These are phyloP conservation scores for Zancudomyces culisetae DNA, from an alignment of 371 early-diverging fungal species.

Conservation along the genomic window DNA sequence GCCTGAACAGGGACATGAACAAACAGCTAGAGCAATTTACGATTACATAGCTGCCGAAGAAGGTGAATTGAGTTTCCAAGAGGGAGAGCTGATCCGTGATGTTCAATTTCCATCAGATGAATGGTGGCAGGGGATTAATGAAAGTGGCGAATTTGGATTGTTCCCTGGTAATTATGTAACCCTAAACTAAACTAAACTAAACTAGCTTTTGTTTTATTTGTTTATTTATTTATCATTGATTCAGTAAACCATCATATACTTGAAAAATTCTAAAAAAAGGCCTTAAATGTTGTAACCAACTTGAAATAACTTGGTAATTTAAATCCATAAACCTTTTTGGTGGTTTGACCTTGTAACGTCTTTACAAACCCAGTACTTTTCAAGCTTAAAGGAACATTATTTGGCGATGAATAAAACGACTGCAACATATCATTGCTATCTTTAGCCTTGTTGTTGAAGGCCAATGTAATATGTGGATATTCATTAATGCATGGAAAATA, in stretches of 20 bases:
- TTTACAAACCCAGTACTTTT: too few species aligned
- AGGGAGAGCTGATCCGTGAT: slow-evolving; percentile 50
- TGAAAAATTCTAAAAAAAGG: neutral
- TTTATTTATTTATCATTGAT: too few species aligned
- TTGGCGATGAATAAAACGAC: slow-evolving; percentile 9
- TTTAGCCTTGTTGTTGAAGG: slow-evolving; percentile 7
- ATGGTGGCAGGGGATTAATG: slow-evolving; percentile 73
- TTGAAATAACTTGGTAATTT: neutral
- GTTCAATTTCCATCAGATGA: slow-evolving; percentile 71
- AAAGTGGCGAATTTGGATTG: slow-evolving; percentile 38
- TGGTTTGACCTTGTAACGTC: neutral
- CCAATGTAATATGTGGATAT: slow-evolving; percentile 16
- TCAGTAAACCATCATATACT: too few species aligned
- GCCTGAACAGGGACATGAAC: slow-evolving; percentile 14
- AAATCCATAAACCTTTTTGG: neutral
- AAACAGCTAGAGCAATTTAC: slow-evolving; percentile 47
- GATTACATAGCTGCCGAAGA: slow-evolving; percentile 76
- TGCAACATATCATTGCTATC: slow-evolving; percentile 12
- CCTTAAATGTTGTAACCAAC: neutral
- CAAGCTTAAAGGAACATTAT: neutral
- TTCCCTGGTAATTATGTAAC: slow-evolving; percentile 50
- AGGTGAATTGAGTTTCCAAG: slow-evolving; percentile 65
- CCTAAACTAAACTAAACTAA: slow-evolving; percentile 4
- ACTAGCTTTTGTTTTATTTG: neutral
- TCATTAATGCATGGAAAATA: slow-evolving; percentile 3